Evolutionary conservation across 2,329 filamentous ascomycete species (phyloP).

Genomic region (Albophoma yamanashiensis): DNA sequence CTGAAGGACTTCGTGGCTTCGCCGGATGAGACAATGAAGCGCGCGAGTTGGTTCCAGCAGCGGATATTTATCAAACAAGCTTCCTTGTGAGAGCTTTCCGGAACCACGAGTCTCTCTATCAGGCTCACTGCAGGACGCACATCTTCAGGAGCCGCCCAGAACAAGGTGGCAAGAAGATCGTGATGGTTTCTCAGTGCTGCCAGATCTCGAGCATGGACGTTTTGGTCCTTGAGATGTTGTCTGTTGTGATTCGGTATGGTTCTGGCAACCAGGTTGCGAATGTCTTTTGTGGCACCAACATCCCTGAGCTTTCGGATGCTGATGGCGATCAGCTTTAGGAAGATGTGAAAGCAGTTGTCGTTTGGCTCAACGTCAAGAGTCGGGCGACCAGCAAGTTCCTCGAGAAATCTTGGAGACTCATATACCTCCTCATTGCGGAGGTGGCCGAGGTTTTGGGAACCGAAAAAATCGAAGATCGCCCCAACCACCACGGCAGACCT

Average conservation of each 20-base stretch:
- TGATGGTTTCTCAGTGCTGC: constrained; percentile 58
- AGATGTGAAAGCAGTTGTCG: constrained; percentile 57
- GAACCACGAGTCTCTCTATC: constrained; percentile 48
- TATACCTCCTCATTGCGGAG: constrained; percentile 55
- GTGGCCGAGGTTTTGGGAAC: constrained; percentile 48
- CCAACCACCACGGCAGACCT: constrained; percentile 47
- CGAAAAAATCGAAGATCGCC: constrained; percentile 58
- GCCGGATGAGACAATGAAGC: constrained; percentile 41
- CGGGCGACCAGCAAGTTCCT: constrained; percentile 36
- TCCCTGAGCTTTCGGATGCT: constrained; percentile 41
- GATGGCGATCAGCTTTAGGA: constrained; percentile 52
- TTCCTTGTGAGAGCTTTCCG: constrained; percentile 53
- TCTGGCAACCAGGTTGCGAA: constrained; percentile 49
- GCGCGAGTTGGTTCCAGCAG: constrained; percentile 51
- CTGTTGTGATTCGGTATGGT: constrained; percentile 56
- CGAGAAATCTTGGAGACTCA: constrained; percentile 49
- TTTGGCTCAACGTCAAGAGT: constrained; percentile 38
- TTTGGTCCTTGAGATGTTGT: constrained; percentile 52
- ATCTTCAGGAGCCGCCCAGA: constrained; percentile 49
- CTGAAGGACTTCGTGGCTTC: constrained; percentile 38
- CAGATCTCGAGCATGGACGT: constrained; percentile 48
- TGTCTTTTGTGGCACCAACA: constrained; percentile 40
- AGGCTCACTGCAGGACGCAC: constrained; percentile 41
- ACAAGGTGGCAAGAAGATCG: constrained; percentile 55
- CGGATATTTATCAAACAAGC: constrained; percentile 54